Evolutionary conservation across 2,329 filamentous ascomycete genomes (phyloP).

Genomic region (Periglandula ipomoeae): DNA sequence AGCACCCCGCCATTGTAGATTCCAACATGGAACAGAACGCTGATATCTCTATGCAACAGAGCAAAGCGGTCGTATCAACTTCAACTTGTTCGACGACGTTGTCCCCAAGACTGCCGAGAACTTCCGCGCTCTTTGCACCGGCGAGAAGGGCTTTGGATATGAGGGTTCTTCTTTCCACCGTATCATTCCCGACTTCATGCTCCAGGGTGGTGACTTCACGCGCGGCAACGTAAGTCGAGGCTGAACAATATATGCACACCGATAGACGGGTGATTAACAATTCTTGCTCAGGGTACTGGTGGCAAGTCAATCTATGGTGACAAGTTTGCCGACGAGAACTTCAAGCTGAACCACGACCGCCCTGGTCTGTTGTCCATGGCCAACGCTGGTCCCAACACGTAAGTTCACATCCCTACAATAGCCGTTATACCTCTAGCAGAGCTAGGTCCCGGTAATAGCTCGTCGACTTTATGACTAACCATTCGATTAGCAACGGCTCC

Average conservation of each 20-base stretch:
- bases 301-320: slow-evolving; percentile 93
- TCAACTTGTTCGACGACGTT: slow-evolving; percentile 75
- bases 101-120: slow-evolving; percentile 84
- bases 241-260: too few relatives aligned
- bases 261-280: slow-evolving; percentile 7
- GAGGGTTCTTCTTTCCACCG: slow-evolving; percentile 80
- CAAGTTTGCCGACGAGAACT: slow-evolving; percentile 94
- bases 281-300: slow-evolving; percentile 69
- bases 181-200: slow-evolving; percentile 89
- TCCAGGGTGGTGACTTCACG: slow-evolving; percentile 94
- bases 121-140: slow-evolving; percentile 77
- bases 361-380: slow-evolving; percentile 88
- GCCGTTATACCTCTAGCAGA: background rate
- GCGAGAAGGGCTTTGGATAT: slow-evolving; percentile 77
- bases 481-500: slow-evolving; percentile 71
- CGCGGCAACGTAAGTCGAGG: slow-evolving; percentile 66
- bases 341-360: slow-evolving; percentile 61
- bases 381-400: slow-evolving; percentile 92
- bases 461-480: too few relatives aligned
- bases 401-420: slow-evolving; percentile 21
- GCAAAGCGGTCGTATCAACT: slow-evolving; percentile 73
- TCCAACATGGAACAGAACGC: background rate
- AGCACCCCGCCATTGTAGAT: background rate
- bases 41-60: slow-evolving; percentile 31
- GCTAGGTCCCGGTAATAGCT: too few relatives aligned